Base-by-base conservation (phyloP, 2,329 filamentous ascomycete genomes). In the Penicillium polonicum region DNA sequence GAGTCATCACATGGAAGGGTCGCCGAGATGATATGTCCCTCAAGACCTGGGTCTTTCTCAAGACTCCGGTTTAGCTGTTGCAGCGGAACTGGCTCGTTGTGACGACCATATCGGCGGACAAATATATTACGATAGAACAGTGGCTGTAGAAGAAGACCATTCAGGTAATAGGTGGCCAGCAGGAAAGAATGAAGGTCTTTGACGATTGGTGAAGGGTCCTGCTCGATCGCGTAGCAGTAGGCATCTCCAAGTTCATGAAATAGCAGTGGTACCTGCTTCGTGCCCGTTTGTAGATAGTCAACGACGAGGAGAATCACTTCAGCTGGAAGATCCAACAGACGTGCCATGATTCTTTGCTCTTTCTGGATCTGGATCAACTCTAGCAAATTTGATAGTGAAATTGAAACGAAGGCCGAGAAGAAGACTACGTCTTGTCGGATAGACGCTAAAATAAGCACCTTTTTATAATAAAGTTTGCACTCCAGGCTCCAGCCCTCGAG, bases 81-180 rank as follows among this genome's bases (percentile, higher is more conserved):
- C 6, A 59, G 31, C 1, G 52, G 44, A 21, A n/a, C 5, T 9
- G 42, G 42, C 25, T 48, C n/a, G 23, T 27, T 21, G 15, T 12
- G 4, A 35, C n/a, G 31, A 25, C 15, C 2, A 31, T 45, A 27
- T 25, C 35, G 5, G 17, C 39, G 44, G 29, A 57, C 49, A 27
- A 48, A 56, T 19, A 61, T 33, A n/a, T 59, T 41, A 31, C 45
- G 52, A 38, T 61, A 61, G 5, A 59, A 38, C 7, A 54, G 44
- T 38, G 44, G 52, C 33, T 10, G 31, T 25, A 27, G 19, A 21
- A 60, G 33, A 43, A 52, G 45, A 35, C 12, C 12, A n/a, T 56
- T 48, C 19, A 54, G 36, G 31, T 25, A 48, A 15, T n/a, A 19
- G 7, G 45, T 48, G 23, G 43, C 36, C n/a, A 53, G 39, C 9